Percentiles rank a stretch among this genome's conserved stretches.
phyloP scores from a whole-genome alignment of 306 rosid species.

The Cucurbita ficifolia region DNA sequence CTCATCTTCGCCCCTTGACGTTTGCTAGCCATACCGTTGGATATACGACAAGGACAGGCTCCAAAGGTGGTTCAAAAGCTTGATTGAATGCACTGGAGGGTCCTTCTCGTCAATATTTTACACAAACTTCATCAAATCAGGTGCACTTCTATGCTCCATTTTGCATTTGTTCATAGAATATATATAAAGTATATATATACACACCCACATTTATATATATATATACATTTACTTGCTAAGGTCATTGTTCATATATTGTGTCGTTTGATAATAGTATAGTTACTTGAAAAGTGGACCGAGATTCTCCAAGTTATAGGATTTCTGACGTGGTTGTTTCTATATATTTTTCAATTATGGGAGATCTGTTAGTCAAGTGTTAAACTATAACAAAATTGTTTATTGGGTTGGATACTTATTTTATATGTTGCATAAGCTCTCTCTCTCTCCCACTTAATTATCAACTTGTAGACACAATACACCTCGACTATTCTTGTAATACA shows the following conservation, averaged over 20 bases:
- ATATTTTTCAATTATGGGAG: not conserved
- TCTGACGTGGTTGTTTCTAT: not conserved
- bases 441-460: too few relatives aligned
- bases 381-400: too few relatives aligned
- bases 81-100: not conserved
- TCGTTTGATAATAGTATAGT: not conserved
- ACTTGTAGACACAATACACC: too few relatives aligned
- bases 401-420: too few relatives aligned
- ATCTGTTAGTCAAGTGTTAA: not conserved
- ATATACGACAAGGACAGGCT: not conserved
- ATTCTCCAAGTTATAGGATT: not conserved
- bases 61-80: not conserved
- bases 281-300: not conserved
- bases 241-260: not conserved
- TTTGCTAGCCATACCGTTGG: not conserved
- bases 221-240: not conserved
- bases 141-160: constrained; percentile 7
- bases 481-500: too few relatives aligned
- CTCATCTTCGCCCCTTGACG: not conserved
- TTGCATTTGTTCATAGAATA: not conserved
- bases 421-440: too few relatives aligned
- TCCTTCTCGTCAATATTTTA: not conserved
- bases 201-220: not conserved
- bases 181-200: not conserved
- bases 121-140: not conserved